Evolutionary conservation across 495 filamentous ascomycete species (phyloP).

Genomic region (Cryomyces minteri): DNA sequence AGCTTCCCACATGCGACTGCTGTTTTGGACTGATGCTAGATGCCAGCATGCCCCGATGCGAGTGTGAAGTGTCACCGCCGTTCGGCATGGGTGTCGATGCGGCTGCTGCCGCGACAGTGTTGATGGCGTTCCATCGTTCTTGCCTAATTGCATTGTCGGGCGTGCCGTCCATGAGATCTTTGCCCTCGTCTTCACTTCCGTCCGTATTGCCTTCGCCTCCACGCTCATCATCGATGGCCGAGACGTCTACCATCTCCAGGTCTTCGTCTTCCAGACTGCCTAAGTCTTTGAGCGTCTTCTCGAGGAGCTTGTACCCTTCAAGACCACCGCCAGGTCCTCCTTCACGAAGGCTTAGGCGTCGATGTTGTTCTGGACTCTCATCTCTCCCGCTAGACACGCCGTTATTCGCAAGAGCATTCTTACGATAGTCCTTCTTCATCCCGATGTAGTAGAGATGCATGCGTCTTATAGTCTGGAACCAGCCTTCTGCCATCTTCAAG

Average conservation of each 20-base stretch:
- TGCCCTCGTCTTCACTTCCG: conserved; percentile 4
- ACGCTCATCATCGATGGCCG: no score
- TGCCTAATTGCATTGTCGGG: conserved; percentile 5
- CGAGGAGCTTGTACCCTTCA: conserved; percentile 50
- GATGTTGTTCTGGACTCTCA: conserved; percentile 13
- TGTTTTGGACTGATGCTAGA: neutral
- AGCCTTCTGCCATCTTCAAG: conserved; percentile 53
- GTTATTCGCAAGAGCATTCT: conserved; percentile 8
- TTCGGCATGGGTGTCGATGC: conserved; percentile 1
- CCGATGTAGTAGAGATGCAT: conserved; percentile 49
- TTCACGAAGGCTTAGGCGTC: conserved; percentile 27
- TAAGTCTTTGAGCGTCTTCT: conserved; percentile 38
- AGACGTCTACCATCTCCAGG: conserved; percentile 12
- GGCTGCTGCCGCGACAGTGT: conserved; percentile 6
- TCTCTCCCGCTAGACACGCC: neutral
- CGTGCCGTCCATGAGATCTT: conserved; percentile 3
- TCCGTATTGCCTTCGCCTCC: neutral
- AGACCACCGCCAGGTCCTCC: conserved; percentile 42
- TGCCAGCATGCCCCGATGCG: neutral
- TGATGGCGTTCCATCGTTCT: conserved; percentile 17
- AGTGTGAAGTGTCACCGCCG: neutral
- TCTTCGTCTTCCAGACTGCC: conserved; percentile 30
- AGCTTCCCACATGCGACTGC: neutral
- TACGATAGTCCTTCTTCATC: conserved; percentile 39
- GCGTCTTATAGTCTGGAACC: conserved; percentile 46